A percentile compares a stretch with the other conserved stretches of the same genome.
These are phyloP conservation scores for Trypanosomatidae sp. DNA, from an alignment of 208 protist genomes.

Conservation along the genomic window DNA sequence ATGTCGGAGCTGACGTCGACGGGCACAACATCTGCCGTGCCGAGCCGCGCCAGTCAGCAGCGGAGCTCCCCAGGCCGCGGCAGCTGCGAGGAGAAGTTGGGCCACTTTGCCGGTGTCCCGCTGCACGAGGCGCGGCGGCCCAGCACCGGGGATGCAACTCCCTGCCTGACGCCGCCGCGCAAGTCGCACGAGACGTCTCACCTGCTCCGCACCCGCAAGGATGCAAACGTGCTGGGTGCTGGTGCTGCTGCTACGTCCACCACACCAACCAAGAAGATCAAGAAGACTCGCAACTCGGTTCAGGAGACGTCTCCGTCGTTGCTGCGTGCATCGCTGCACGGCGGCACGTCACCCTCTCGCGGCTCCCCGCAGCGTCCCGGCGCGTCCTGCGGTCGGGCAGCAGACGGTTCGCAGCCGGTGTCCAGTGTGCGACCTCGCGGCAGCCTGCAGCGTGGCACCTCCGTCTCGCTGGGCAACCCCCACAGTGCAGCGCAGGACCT, in stretches of 20 bases:
- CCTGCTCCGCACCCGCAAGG: too few species aligned
- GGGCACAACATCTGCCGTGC: neutral
- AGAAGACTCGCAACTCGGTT: constrained; percentile 8
- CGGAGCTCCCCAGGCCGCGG: constrained; percentile 14
- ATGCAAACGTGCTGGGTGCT: too few species aligned
- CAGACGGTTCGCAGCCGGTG: constrained; percentile 1
- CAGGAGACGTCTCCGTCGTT: neutral
- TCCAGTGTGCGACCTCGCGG: neutral
- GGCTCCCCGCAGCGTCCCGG: constrained; percentile 17
- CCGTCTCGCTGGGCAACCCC: neutral
- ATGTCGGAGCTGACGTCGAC: constrained; percentile 21
- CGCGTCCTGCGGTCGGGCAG: constrained; percentile 7
- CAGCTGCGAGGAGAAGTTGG: constrained; percentile 24
- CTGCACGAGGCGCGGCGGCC: too few species aligned
- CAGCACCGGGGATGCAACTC: too few species aligned
- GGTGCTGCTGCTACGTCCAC: too few species aligned
- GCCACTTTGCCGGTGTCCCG: too few species aligned
- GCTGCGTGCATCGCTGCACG: constrained; percentile 8
- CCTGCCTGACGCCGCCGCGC: too few species aligned
- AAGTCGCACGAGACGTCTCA: too few species aligned
- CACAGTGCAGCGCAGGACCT: constrained; percentile 7
- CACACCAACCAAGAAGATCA: constrained; percentile 16
- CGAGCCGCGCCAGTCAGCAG: constrained; percentile 4
- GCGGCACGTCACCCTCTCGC: constrained; percentile 23
- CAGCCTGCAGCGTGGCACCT: constrained; percentile 10